Evolutionary conservation across 805 yeast species (phyloP).

Genomic region (Blastobotrys peoriensis): DNA sequence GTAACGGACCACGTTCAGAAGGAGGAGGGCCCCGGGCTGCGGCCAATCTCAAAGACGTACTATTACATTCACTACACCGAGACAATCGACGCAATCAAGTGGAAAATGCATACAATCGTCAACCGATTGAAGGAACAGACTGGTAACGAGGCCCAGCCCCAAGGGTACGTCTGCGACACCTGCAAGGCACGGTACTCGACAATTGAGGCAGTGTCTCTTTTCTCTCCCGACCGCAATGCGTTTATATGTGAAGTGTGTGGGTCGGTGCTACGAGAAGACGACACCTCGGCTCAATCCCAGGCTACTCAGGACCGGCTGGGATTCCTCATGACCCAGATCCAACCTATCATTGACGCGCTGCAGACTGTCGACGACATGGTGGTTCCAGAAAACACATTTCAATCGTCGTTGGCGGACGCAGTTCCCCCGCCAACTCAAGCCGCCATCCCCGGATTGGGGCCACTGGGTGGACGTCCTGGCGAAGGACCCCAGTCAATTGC

Average conservation of each 20-base stretch:
- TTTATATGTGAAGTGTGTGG: constrained; percentile 85
- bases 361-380: constrained; percentile 75
- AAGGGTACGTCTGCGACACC: constrained; percentile 86
- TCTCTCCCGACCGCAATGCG: constrained; percentile 72
- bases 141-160: constrained; percentile 80
- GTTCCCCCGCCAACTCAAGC: constrained; percentile 59
- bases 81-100: constrained; percentile 91
- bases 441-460: constrained; percentile 15
- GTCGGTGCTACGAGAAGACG: constrained; percentile 75
- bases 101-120: constrained; percentile 90
- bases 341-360: constrained; percentile 77
- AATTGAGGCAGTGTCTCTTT: constrained; percentile 76
- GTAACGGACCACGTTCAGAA: constrained; percentile 50
- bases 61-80: constrained; percentile 86
- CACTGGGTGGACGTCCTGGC: constrained; percentile 1
- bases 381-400: constrained; percentile 85
- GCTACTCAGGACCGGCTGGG: constrained; percentile 78
- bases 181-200: constrained; percentile 79
- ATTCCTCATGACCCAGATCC: constrained; percentile 79
- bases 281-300: constrained; percentile 73
- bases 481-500: constrained; percentile 13
- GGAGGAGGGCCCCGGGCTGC: constrained; percentile 53
- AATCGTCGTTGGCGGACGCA: constrained; percentile 70
- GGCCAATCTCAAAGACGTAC: constrained; percentile 70
- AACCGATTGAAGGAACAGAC: constrained; percentile 73